Conservation (phyloP, 371 early-diverging fungal genomes). For the Circinella minor region DNA sequence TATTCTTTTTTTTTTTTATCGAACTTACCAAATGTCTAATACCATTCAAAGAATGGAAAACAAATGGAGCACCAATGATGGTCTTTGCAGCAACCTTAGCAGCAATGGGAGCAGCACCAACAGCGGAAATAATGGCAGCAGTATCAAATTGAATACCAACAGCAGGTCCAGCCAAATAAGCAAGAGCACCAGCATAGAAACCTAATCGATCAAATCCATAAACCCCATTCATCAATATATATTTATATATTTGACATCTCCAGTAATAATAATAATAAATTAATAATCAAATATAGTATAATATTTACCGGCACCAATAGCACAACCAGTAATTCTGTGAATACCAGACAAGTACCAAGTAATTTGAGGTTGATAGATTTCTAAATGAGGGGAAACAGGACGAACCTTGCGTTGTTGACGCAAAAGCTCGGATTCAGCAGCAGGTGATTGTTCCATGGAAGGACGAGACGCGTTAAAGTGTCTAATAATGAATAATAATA, state of each 20-base stretch:
- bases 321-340: constrained; percentile 85
- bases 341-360: constrained; percentile 80
- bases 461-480: constrained; percentile 44
- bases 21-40: constrained; percentile 81
- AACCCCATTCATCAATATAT: not conserved
- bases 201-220: constrained; percentile 30
- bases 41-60: constrained; percentile 89
- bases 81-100: constrained; percentile 47
- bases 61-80: constrained; percentile 72
- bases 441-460: constrained; percentile 43
- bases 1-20: too few species aligned
- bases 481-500: constrained; percentile 26
- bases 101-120: constrained; percentile 51
- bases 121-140: constrained; percentile 60
- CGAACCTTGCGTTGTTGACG: constrained; percentile 73
- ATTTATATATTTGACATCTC: not conserved
- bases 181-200: constrained; percentile 72
- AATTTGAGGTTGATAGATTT: constrained; percentile 90
- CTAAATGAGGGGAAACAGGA: constrained; percentile 84
- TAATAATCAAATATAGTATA: not conserved
- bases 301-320: constrained; percentile 73
- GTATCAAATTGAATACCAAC: constrained; percentile 65
- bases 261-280: not conserved
- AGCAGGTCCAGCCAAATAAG: constrained; percentile 62
- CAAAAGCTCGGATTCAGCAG: constrained; percentile 57